phyloP scores from a whole-genome alignment of 2,329 filamentous ascomycete genomes.

The Diaporthe sp. region DNA sequence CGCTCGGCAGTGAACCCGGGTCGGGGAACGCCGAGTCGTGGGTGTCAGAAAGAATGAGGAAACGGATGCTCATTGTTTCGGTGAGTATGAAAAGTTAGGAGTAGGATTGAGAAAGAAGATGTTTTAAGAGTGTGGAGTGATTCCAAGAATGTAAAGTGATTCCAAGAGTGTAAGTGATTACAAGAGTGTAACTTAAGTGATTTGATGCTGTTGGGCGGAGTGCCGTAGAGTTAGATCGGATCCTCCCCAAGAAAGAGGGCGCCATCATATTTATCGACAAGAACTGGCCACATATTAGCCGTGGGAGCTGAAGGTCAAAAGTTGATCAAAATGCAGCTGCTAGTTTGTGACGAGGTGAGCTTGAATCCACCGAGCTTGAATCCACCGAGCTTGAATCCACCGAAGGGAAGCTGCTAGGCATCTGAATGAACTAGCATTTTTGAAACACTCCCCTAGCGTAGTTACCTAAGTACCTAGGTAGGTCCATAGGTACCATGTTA shows the following conservation, averaged over 20 bases:
- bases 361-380: no score
- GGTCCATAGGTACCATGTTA: no score
- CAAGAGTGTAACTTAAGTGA: no score
- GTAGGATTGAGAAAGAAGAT: background rate
- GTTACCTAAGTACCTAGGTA: no score
- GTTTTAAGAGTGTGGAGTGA: background rate
- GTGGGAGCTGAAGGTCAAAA: background rate
- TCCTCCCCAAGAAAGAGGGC: no score
- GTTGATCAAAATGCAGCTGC: background rate
- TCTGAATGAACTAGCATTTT: no score
- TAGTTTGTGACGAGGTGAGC: background rate
- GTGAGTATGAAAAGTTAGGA: background rate
- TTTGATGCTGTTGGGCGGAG: background rate
- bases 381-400: no score
- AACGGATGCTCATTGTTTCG: conserved; percentile 3
- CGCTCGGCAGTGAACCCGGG: background rate
- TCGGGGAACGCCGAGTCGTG: conserved; percentile 10
- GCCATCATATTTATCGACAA: background rate
- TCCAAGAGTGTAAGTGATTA: no score
- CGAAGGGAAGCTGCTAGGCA: background rate
- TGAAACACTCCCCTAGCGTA: no score
- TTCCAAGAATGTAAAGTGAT: no score
- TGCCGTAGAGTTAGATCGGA: background rate
- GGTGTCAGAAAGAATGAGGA: conserved; percentile 8
- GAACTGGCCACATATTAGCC: background rate